phyloP scores from a whole-genome alignment of 768 basidiomycete genomes.

The Termitomyces sp. region DNA sequence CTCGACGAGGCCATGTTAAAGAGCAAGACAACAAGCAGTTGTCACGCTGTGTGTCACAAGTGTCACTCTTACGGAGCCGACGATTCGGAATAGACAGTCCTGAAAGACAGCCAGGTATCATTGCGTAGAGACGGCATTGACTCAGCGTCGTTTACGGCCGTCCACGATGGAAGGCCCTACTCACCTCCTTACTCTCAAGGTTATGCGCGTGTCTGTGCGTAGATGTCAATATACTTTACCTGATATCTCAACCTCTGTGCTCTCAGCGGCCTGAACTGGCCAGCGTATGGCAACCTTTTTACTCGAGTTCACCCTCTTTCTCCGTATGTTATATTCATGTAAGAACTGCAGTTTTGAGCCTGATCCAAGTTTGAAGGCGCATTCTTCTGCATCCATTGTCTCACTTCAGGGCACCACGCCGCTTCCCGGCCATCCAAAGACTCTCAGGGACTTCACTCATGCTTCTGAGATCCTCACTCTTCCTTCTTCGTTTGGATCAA shows the following conservation, averaged over 20 bases:
- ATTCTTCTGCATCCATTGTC: slow-evolving; percentile 72
- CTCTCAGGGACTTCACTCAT: slow-evolving; percentile 77
- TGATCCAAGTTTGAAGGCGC: slow-evolving; percentile 35
- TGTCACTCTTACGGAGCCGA: slow-evolving; percentile 4
- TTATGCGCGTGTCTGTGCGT: slow-evolving; percentile 86
- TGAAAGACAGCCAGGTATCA: too few species aligned
- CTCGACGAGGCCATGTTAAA: slow-evolving; percentile 32
- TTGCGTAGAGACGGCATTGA: too few species aligned
- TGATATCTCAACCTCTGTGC: slow-evolving; percentile 9
- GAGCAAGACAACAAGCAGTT: slow-evolving; percentile 26
- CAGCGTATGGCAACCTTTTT: slow-evolving; percentile 82
- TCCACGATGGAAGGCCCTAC: slow-evolving; percentile 48
- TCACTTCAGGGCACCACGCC: slow-evolving; percentile 74
- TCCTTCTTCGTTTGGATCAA: slow-evolving; percentile 79
- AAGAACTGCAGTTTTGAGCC: not conserved
- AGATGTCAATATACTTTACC: not conserved
- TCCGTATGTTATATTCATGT: slow-evolving; percentile 41
- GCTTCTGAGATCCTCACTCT: slow-evolving; percentile 77
- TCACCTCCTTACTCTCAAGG: slow-evolving; percentile 76
- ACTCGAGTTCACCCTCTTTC: slow-evolving; percentile 78
- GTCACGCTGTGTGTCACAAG: slow-evolving; percentile 16
- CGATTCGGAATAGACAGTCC: not conserved
- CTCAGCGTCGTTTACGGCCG: too few species aligned
- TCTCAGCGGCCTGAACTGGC: slow-evolving; percentile 69
- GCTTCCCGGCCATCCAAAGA: slow-evolving; percentile 75